A percentile compares a stretch with the other conserved stretches of the same genome.
These are phyloP conservation scores for Tetrapisispora pingtungensis DNA, from an alignment of 805 yeast genomes.

Conservation along the genomic window DNA sequence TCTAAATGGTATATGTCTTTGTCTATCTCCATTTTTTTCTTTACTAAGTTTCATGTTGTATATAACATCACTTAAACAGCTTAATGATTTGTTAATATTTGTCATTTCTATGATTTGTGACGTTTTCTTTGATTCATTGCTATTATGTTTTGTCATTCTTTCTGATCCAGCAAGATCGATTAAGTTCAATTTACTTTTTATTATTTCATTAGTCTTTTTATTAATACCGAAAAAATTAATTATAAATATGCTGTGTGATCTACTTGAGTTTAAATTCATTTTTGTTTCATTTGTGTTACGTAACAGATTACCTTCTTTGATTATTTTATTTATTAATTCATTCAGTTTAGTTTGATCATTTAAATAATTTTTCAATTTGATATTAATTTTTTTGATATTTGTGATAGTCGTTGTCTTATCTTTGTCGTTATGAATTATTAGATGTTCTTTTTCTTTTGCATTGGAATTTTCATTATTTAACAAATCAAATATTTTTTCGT, in stretches of 20 bases:
- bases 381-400: slow-evolving; percentile 41
- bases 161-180: slow-evolving; percentile 95
- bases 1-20: slow-evolving; percentile 74
- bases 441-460: slow-evolving; percentile 35
- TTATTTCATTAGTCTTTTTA: slow-evolving; percentile 34
- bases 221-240: slow-evolving; percentile 50
- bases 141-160: slow-evolving; percentile 53
- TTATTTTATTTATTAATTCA: slow-evolving; percentile 47
- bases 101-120: slow-evolving; percentile 80
- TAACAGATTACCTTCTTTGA: slow-evolving; percentile 46
- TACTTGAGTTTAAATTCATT: slow-evolving; percentile 73
- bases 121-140: slow-evolving; percentile 77
- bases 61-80: slow-evolving; percentile 85
- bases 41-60: slow-evolving; percentile 36
- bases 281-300: slow-evolving; percentile 75
- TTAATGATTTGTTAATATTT: slow-evolving; percentile 76
- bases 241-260: slow-evolving; percentile 81
- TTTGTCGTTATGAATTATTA: slow-evolving; percentile 58
- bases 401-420: slow-evolving; percentile 46
- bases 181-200: slow-evolving; percentile 59
- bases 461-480: slow-evolving; percentile 24
- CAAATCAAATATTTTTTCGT: slow-evolving; percentile 69
- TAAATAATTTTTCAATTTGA: slow-evolving; percentile 41
- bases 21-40: too few relatives aligned
- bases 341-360: slow-evolving; percentile 24